These are phyloP conservation scores for Vicia villosa DNA, from an alignment of 306 rosid genomes.

Conservation along the genomic window DNA sequence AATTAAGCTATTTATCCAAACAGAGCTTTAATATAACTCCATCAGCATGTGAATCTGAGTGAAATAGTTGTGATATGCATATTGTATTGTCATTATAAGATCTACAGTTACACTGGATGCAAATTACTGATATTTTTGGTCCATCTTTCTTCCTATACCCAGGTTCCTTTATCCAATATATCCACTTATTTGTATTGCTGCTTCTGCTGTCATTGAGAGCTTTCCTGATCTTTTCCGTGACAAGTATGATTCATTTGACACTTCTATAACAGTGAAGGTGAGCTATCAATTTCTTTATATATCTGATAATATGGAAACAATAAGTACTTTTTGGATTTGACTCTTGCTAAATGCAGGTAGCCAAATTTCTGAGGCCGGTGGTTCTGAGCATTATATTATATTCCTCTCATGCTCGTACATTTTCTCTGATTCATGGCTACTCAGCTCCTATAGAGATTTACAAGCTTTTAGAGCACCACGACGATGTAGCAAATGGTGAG, in stretches of 20 bases:
- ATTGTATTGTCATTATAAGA: neutral
- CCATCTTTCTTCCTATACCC: constrained; percentile 26
- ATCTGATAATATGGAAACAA: constrained; percentile 17
- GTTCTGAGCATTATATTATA: constrained; percentile 74
- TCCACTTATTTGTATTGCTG: constrained; percentile 94
- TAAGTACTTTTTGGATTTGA: constrained; percentile 23
- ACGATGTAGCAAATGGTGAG: constrained; percentile 66
- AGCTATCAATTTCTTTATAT: constrained; percentile 30
- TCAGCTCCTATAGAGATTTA: constrained; percentile 90
- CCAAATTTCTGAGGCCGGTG: constrained; percentile 79
- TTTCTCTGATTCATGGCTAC: constrained; percentile 90
- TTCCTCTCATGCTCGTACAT: constrained; percentile 94
- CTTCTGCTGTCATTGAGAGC: constrained; percentile 95
- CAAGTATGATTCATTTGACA: constrained; percentile 55
- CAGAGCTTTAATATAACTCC: constrained; percentile 1
- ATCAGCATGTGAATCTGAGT: constrained; percentile 16
- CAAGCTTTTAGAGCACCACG: constrained; percentile 88
- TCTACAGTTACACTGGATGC: neutral
- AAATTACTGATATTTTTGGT: neutral
- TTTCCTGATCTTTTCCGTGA: constrained; percentile 84
- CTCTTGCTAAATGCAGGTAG: constrained; percentile 53
- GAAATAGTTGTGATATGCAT: constrained; percentile 4
- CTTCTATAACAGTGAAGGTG: constrained; percentile 57
- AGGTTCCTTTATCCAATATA: constrained; percentile 98
- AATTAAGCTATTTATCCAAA: neutral